Conservation (phyloP, 2,329 filamentous ascomycete species). For the Rhexocercosporidium sp. region DNA sequence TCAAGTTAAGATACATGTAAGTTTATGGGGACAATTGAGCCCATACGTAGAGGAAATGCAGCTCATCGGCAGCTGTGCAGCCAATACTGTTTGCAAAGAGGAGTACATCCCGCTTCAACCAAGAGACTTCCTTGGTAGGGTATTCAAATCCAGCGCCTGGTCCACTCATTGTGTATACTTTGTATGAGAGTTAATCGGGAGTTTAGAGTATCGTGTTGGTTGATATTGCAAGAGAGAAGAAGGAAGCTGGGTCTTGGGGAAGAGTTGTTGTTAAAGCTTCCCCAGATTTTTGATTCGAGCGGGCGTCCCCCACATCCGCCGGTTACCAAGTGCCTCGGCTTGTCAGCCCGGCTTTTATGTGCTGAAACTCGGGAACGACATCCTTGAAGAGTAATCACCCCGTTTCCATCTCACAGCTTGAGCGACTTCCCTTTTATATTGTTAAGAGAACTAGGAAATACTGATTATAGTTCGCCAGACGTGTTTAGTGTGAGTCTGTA, state of each 20-base stretch:
- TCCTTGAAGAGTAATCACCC: background rate
- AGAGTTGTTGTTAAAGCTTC: constrained; percentile 22
- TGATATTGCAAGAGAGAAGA: background rate
- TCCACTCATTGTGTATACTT: constrained; percentile 36
- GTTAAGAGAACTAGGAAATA: too few species aligned
- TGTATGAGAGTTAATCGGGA: background rate
- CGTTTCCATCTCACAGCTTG: too few species aligned
- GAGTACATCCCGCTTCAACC: constrained; percentile 86
- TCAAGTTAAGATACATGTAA: background rate
- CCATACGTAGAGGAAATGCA: constrained; percentile 88
- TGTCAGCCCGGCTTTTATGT: background rate
- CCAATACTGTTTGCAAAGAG: constrained; percentile 93
- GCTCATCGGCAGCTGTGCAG: constrained; percentile 75
- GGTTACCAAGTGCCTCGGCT: constrained; percentile 20
- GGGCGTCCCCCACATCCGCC: constrained; percentile 17
- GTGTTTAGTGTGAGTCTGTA: too few species aligned
- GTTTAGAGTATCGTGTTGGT: background rate
- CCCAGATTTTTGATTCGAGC: constrained; percentile 24
- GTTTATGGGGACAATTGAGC: constrained; percentile 22
- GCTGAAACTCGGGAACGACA: background rate
- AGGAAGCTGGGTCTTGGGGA: background rate
- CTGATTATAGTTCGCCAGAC: too few species aligned
- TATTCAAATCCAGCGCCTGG: constrained; percentile 77
- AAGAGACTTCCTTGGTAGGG: constrained; percentile 75
- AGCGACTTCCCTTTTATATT: too few species aligned